Evolutionary conservation across 805 yeast species (phyloP).

Genomic region (Yarrowia sp.): DNA sequence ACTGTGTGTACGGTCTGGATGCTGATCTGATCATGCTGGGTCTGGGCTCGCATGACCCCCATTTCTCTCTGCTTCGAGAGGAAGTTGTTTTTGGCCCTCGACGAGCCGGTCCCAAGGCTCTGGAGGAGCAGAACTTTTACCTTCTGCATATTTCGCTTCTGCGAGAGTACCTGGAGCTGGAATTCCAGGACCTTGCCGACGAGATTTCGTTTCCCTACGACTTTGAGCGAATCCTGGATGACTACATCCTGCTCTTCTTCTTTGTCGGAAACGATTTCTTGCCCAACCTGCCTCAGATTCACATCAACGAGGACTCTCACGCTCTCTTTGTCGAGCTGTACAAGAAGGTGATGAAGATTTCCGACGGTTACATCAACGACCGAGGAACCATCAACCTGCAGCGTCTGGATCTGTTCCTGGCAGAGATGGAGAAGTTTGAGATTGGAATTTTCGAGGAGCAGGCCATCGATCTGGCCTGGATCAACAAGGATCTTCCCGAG

Average conservation of each 20-base stretch:
- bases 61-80: conserved; percentile 90
- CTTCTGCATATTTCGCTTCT: conserved; percentile 84
- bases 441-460: conserved; percentile 84
- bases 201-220: conserved; percentile 69
- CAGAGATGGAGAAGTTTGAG: conserved; percentile 79
- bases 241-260: conserved; percentile 87
- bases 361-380: conserved; percentile 86
- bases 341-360: conserved; percentile 73
- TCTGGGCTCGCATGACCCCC: conserved; percentile 91
- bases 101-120: conserved; percentile 51
- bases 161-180: conserved; percentile 89
- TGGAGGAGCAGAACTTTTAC: conserved; percentile 81
- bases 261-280: conserved; percentile 98
- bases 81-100: conserved; percentile 83
- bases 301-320: conserved; percentile 93
- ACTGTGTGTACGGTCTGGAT: conserved; percentile 94
- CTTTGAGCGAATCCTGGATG: conserved; percentile 91
- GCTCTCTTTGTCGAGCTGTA: conserved; percentile 90
- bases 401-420: conserved; percentile 77
- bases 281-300: conserved; percentile 93
- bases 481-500: conserved; percentile 75
- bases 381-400: conserved; percentile 79
- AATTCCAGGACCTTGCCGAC: conserved; percentile 74
- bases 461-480: conserved; percentile 85
- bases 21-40: conserved; percentile 97